phyloP scores from a whole-genome alignment of 176 grass and related monocot genomes.

The Urochloa ruziziensis region DNA sequence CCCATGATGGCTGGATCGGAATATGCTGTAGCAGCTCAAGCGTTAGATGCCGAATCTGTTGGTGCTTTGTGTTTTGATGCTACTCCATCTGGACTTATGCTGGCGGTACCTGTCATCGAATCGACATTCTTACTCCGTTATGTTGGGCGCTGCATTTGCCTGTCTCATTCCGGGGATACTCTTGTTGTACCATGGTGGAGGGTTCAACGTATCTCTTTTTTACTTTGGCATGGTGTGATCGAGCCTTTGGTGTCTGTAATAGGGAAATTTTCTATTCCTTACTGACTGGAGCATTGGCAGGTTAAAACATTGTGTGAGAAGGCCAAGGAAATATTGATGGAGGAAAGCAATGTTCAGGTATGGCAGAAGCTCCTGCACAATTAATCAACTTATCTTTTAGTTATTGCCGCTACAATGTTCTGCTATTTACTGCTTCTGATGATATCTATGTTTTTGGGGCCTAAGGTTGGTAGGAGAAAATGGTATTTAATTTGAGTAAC shows the following conservation, averaged over 20 bases:
- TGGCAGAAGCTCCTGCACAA: background rate
- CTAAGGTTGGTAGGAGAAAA: background rate
- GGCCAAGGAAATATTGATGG: slow-evolving; percentile 89
- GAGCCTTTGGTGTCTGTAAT: background rate
- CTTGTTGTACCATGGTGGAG: background rate
- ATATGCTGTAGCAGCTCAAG: background rate
- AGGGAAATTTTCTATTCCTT: background rate
- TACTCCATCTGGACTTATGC: background rate
- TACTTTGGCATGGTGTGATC: background rate
- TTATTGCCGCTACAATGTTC: background rate
- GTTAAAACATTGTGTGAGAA: slow-evolving; percentile 72
- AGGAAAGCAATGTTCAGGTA: slow-evolving; percentile 92
- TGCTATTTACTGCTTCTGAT: background rate
- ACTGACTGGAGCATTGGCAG: slow-evolving; percentile 22
- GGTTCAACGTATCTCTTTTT: background rate
- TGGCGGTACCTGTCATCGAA: background rate
- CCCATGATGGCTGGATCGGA: slow-evolving; percentile 15
- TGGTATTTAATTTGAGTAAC: too few species aligned
- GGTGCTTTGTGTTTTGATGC: background rate
- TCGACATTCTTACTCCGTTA: background rate
- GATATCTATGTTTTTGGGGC: background rate
- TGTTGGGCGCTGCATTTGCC: background rate
- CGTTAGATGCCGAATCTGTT: background rate
- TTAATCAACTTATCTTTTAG: background rate
- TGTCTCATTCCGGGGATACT: background rate